These are phyloP conservation scores for Cladosporium colombiae DNA, from an alignment of 2,329 filamentous ascomycete genomes.

Conservation along the genomic window DNA sequence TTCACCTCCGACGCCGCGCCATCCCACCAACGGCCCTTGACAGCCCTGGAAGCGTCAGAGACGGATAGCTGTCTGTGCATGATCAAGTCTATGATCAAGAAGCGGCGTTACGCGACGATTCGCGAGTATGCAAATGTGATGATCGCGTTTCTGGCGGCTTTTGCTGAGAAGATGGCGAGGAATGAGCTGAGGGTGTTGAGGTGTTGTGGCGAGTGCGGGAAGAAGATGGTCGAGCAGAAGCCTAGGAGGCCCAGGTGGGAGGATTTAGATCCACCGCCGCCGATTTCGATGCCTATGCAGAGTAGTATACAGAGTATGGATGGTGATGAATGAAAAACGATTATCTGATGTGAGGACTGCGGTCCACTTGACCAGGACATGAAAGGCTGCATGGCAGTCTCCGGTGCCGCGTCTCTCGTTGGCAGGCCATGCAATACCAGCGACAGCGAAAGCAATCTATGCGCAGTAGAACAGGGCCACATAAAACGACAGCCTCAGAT, in stretches of 20 bases:
- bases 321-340: background rate
- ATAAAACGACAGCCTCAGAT: background rate
- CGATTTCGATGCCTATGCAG: background rate
- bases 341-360: background rate
- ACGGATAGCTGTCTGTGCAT: slow-evolving; percentile 16
- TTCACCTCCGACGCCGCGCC: slow-evolving; percentile 4
- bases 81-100: background rate
- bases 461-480: background rate
- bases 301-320: background rate
- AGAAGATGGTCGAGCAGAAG: slow-evolving; percentile 17
- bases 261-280: background rate
- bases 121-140: slow-evolving; percentile 2
- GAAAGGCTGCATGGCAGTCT: background rate
- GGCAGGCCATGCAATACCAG: background rate
- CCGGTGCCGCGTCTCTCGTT: background rate
- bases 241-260: background rate
- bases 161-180: slow-evolving; percentile 10
- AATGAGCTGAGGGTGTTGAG: slow-evolving; percentile 11
- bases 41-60: background rate
- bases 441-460: background rate
- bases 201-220: slow-evolving; percentile 4
- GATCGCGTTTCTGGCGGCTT: slow-evolving; percentile 9
- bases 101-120: background rate
- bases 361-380: background rate
- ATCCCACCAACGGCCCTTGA: slow-evolving; percentile 12